Percentiles rank a stretch among this genome's conserved stretches.
phyloP scores from a whole-genome alignment of 1,284 basidiomycete genomes.

The Cryptococcus deneoformans region DNA sequence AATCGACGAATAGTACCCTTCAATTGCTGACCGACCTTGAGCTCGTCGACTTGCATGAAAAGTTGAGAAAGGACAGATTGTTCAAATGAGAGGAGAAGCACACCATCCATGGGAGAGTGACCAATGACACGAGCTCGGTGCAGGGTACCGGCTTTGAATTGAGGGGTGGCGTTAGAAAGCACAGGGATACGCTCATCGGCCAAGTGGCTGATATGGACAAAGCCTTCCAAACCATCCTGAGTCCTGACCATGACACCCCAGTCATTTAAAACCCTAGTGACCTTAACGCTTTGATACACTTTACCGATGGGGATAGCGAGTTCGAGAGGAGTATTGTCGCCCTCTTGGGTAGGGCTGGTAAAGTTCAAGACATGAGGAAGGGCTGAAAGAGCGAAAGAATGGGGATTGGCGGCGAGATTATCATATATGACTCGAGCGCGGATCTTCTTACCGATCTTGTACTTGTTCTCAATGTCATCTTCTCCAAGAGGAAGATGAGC shows the following conservation, averaged over 20 bases:
- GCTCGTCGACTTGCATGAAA: constrained; percentile 81
- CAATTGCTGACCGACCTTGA: constrained; percentile 76
- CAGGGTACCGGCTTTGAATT: constrained; percentile 72
- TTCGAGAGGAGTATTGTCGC: constrained; percentile 50
- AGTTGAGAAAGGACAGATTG: constrained; percentile 78
- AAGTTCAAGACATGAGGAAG: constrained; percentile 69
- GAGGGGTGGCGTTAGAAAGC: constrained; percentile 65
- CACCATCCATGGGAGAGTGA: constrained; percentile 80
- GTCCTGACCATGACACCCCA: constrained; percentile 74
- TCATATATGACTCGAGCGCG: constrained; percentile 86
- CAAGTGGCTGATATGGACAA: constrained; percentile 90
- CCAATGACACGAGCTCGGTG: constrained; percentile 90
- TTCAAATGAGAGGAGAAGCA: constrained; percentile 82
- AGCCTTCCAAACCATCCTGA: constrained; percentile 65
- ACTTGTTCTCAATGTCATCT: constrained; percentile 55
- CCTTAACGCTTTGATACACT: constrained; percentile 66
- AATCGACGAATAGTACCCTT: constrained; percentile 83
- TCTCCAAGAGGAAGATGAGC: constrained; percentile 63
- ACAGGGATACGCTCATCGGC: constrained; percentile 86
- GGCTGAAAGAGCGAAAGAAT: constrained; percentile 75
- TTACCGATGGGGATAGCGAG: constrained; percentile 70
- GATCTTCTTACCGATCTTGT: constrained; percentile 76
- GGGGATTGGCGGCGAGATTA: constrained; percentile 64
- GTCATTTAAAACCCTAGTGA: constrained; percentile 71
- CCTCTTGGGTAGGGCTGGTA: constrained; percentile 41